Base-by-base conservation (phyloP, 2,329 filamentous ascomycete species). In the Zasmidium cellare region DNA sequence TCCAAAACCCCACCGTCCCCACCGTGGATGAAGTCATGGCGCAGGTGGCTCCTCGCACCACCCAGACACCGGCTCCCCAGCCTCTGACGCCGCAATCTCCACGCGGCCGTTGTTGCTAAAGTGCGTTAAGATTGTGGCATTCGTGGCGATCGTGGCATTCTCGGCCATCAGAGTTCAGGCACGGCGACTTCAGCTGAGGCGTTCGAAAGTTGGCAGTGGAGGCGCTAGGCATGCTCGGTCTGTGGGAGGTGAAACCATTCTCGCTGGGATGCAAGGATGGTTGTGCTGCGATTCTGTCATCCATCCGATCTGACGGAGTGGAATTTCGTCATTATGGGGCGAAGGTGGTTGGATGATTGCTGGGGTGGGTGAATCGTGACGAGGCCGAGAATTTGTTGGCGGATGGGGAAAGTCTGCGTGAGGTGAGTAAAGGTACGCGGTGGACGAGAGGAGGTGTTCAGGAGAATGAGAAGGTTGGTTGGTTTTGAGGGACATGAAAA, bases 61-160 rank as follows among this genome's bases (percentile, higher is more conserved):
- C 25, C 6, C 25, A 28, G 11, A 28, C 54, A 35, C 28, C 41
- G 46, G 46, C 19, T 35, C 31, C 18, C 51, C 19, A 16, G 28
- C 22, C 44, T 9, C 16, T 41, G 5, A 28, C 25, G 25, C 25
- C 25, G 25, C 25, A 28, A n/a, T n/a, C n/a, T 31, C 28, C 28
- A 31, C 28, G 28, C 28, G 28, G 35, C 35, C 46, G 53, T 31
- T 22, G 47, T 28, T 19, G 41, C n/a, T n/a, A 24, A 24, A 9
- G 9, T 9, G 12, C 35, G 28, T 14, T 31, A 9, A 56, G 46
- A 50, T 50, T 56, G 53, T 51, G 18, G 52, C 9, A 20, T 9
- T 41, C 35, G 28, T 41, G 35, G 35, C 35, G 35, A 31, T 31
- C 31, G 56, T 57, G 59, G 56, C 59, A 53, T 55, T 62, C n/a